Percentiles rank a stretch among this genome's conserved stretches.
These are phyloP conservation scores for Lentinus brumalis DNA, from an alignment of 768 basidiomycete genomes.

Conservation along the genomic window DNA sequence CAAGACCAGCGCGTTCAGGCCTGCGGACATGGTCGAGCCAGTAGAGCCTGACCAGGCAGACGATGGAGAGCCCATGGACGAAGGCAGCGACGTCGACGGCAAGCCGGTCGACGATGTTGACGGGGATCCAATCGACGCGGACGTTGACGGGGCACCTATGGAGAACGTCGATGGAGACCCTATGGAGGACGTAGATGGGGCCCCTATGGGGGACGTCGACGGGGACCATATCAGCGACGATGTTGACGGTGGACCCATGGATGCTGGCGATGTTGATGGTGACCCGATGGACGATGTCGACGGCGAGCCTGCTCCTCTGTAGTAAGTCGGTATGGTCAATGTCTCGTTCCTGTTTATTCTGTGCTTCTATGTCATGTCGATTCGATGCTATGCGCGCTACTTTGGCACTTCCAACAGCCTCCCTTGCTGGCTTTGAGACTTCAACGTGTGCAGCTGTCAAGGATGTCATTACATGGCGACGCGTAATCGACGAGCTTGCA, in stretches of 20 bases:
- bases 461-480: too few relatives aligned
- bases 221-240: conserved; percentile 40
- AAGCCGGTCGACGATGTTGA: conserved; percentile 49
- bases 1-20: conserved; percentile 78
- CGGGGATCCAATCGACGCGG: conserved; percentile 47
- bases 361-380: too few relatives aligned
- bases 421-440: too few relatives aligned
- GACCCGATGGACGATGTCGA: conserved; percentile 42
- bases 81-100: conserved; percentile 54
- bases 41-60: conserved; percentile 33
- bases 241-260: conserved; percentile 42
- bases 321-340: neutral
- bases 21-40: conserved; percentile 49
- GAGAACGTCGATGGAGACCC: conserved; percentile 36
- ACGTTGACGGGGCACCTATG: conserved; percentile 37
- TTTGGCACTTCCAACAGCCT: too few relatives aligned
- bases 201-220: conserved; percentile 35
- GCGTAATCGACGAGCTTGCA: too few relatives aligned
- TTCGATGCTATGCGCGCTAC: too few relatives aligned
- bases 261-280: conserved; percentile 37
- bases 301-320: conserved; percentile 34
- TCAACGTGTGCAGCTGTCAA: too few relatives aligned
- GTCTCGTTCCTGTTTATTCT: too few relatives aligned
- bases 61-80: conserved; percentile 45
- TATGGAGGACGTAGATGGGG: conserved; percentile 40